A percentile compares a stretch with the other conserved stretches of the same genome.
Evolutionary conservation across 2,329 filamentous ascomycete species (phyloP).

Genomic region (Alternaria atra): DNA sequence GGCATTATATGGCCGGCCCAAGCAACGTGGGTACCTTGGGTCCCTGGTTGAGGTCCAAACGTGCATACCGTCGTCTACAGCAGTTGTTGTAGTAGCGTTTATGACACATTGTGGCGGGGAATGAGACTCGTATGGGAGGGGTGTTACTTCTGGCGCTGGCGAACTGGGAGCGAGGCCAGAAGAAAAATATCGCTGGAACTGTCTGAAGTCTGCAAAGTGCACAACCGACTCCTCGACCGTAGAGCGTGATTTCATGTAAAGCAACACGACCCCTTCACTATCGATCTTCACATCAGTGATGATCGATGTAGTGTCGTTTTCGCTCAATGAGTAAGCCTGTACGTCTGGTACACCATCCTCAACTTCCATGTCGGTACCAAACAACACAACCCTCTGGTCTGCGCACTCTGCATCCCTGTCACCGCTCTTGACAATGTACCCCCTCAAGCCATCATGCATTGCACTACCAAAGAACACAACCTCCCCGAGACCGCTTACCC

Average conservation of each 20-base stretch:
- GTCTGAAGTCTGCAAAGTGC: slow-evolving; percentile 5
- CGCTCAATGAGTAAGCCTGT: not conserved
- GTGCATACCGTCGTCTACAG: slow-evolving; percentile 22
- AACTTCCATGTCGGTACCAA: slow-evolving; percentile 19
- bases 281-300: slow-evolving; percentile 21
- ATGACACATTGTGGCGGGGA: slow-evolving; percentile 1
- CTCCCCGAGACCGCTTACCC: not conserved
- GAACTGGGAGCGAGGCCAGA: too few relatives aligned
- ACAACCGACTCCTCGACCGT: not conserved
- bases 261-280: slow-evolving; percentile 8
- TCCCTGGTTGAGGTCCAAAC: slow-evolving; percentile 37
- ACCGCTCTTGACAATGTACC: slow-evolving; percentile 14
- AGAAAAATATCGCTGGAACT: not conserved
- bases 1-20: slow-evolving; percentile 29
- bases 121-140: slow-evolving; percentile 8
- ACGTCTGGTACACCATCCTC: slow-evolving; percentile 5
- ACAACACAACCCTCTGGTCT: slow-evolving; percentile 18
- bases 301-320: not conserved
- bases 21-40: slow-evolving; percentile 33
- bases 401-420: not conserved
- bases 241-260: not conserved
- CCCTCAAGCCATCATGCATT: slow-evolving; percentile 33
- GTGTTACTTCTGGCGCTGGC: not conserved
- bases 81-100: slow-evolving; percentile 37
- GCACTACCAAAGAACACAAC: slow-evolving; percentile 31